These are phyloP conservation scores for Xerocomus cyaneibrunnescens DNA, from an alignment of 1,284 basidiomycete genomes.

Conservation along the genomic window DNA sequence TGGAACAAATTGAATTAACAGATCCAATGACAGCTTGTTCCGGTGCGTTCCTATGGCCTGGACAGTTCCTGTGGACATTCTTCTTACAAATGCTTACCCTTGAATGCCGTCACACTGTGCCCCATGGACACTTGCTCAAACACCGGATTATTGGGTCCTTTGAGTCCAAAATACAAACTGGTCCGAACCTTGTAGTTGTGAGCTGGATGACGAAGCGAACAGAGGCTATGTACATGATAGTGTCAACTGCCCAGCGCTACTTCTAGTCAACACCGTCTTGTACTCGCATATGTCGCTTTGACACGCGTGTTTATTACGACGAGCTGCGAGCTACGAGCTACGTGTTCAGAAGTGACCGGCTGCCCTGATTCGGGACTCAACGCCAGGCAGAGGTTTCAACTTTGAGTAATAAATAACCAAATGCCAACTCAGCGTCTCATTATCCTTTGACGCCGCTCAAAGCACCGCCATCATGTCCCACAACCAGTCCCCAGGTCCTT, in stretches of 20 bases:
- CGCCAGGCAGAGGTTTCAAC: conserved; percentile 24
- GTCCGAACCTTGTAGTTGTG: conserved; percentile 14
- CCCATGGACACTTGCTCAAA: background rate
- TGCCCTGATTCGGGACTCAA: conserved; percentile 28
- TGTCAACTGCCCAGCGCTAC: background rate
- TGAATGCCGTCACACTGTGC: conserved; percentile 20
- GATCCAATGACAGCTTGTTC: conserved; percentile 7
- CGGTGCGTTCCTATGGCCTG: conserved; percentile 6
- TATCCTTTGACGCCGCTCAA: conserved; percentile 35
- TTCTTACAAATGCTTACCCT: conserved; percentile 8
- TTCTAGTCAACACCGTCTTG: background rate
- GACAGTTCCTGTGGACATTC: conserved; percentile 25
- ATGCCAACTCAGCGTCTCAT: conserved; percentile 30
- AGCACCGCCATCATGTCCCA: conserved; percentile 51
- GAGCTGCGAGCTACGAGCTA: conserved; percentile 6
- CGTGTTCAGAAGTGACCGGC: conserved; percentile 7
- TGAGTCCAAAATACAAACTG: conserved; percentile 9
- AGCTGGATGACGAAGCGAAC: conserved; percentile 8
- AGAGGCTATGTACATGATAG: background rate
- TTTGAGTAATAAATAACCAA: conserved; percentile 31
- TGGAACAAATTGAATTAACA: conserved; percentile 3
- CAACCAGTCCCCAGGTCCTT: conserved; percentile 52
- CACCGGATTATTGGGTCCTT: background rate
- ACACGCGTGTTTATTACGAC: background rate
- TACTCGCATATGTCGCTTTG: background rate